phyloP scores from a whole-genome alignment of 2,329 filamentous ascomycete species.

The Talaromyces sp. region DNA sequence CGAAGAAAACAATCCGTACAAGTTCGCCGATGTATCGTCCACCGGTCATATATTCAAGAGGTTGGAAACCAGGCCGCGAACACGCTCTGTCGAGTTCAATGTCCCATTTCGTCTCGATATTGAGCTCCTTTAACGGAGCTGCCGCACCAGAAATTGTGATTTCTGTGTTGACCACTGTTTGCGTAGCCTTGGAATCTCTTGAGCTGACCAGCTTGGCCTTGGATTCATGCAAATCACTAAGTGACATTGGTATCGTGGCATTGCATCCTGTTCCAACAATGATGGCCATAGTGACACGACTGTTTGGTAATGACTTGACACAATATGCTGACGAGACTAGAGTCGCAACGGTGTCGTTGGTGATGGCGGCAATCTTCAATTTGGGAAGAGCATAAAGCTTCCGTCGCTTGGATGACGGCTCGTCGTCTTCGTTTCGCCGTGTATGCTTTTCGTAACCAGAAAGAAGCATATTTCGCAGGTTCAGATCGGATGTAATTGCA shows the following conservation, averaged over 20 bases:
- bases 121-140: slow-evolving; percentile 57
- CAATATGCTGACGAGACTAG: slow-evolving; percentile 73
- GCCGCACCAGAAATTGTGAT: slow-evolving; percentile 76
- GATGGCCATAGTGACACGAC: slow-evolving; percentile 70
- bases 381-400: slow-evolving; percentile 55
- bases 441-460: slow-evolving; percentile 54
- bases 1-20: slow-evolving; percentile 65
- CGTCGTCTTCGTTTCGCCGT: slow-evolving; percentile 34
- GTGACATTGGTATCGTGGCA: slow-evolving; percentile 69
- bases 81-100: slow-evolving; percentile 61
- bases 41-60: slow-evolving; percentile 80
- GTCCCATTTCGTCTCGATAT: slow-evolving; percentile 69
- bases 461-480: slow-evolving; percentile 53
- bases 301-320: slow-evolving; percentile 58
- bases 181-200: slow-evolving; percentile 51
- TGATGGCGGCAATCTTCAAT: slow-evolving; percentile 70
- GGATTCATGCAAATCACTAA: slow-evolving; percentile 58
- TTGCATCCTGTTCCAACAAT: slow-evolving; percentile 81
- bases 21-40: slow-evolving; percentile 75
- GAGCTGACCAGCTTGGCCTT: slow-evolving; percentile 56
- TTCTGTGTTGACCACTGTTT: slow-evolving; percentile 76
- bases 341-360: slow-evolving; percentile 78
- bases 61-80: slow-evolving; percentile 72
- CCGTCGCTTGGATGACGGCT: slow-evolving; percentile 44
- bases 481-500: slow-evolving; percentile 53